These are phyloP conservation scores for Spathaspora hagerdaliae DNA, from an alignment of 805 yeast genomes.

Conservation along the genomic window DNA sequence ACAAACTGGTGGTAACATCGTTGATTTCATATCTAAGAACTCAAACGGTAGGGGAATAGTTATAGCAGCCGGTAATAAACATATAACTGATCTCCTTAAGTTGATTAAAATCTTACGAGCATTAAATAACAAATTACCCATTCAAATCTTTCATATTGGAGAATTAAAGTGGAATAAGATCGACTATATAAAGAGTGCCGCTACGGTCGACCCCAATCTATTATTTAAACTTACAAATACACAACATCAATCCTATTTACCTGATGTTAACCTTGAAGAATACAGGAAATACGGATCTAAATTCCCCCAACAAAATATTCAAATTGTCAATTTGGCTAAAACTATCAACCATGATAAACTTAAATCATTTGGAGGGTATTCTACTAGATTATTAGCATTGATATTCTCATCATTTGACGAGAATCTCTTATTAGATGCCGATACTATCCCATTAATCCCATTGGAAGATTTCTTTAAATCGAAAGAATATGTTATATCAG, in stretches of 20 bases:
- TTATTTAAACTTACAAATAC: slow-evolving; percentile 15
- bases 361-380: slow-evolving; percentile 25
- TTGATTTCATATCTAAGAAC: slow-evolving; percentile 38
- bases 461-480: slow-evolving; percentile 15
- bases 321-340: slow-evolving; percentile 21
- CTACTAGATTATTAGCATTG: slow-evolving; percentile 33
- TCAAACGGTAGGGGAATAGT: slow-evolving; percentile 32
- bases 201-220: slow-evolving; percentile 12
- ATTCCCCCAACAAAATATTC: slow-evolving; percentile 26
- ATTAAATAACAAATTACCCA: slow-evolving; percentile 28
- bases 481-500: slow-evolving; percentile 13
- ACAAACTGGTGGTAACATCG: slow-evolving; percentile 12
- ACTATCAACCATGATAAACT: slow-evolving; percentile 14
- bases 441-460: slow-evolving; percentile 30
- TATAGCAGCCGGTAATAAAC: slow-evolving; percentile 22
- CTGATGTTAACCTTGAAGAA: slow-evolving; percentile 14
- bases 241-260: slow-evolving; percentile 14
- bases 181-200: slow-evolving; percentile 15
- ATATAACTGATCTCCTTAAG: slow-evolving; percentile 16
- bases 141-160: slow-evolving; percentile 22
- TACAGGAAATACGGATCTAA: slow-evolving; percentile 12
- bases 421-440: slow-evolving; percentile 36
- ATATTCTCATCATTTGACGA: slow-evolving; percentile 32
- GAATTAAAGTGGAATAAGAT: slow-evolving; percentile 22
- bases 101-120: slow-evolving; percentile 28